Conservation (phyloP, 2,329 filamentous ascomycete genomes). For the Rhynchosporium agropyri region DNA sequence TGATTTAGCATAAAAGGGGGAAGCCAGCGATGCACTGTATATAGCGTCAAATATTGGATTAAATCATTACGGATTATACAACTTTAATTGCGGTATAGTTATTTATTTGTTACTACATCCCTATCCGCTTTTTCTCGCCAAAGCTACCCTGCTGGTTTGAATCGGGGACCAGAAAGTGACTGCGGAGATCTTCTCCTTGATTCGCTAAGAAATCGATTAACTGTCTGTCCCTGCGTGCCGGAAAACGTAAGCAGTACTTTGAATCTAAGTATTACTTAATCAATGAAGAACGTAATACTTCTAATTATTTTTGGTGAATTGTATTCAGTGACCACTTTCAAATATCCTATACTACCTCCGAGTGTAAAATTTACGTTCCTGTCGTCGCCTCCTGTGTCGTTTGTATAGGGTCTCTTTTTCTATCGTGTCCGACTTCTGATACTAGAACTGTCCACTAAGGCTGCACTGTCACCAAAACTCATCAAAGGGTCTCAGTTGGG, state of each 20-base stretch:
- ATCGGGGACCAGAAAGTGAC: no score
- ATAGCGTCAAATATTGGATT: no score
- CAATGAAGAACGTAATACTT: not conserved
- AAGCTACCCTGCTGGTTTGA: no score
- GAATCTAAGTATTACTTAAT: constrained; percentile 4
- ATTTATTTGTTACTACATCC: no score
- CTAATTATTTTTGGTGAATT: constrained; percentile 10
- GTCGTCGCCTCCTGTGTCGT: constrained; percentile 17
- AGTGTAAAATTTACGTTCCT: constrained; percentile 14
- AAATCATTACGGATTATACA: no score
- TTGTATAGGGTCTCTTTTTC: constrained; percentile 21
- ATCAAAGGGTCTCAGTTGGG: constrained; percentile 6
- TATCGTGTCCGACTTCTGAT: constrained; percentile 6
- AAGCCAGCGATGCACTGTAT: no score
- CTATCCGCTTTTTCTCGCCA: no score
- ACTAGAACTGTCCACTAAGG: not conserved
- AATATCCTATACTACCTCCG: not conserved
- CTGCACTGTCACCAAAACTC: constrained; percentile 1
- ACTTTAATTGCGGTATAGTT: no score
- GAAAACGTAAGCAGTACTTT: constrained; percentile 5
- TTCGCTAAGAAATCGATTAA: no score
- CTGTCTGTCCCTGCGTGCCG: constrained; percentile 10
- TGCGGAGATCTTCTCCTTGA: no score
- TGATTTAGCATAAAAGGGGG: no score
- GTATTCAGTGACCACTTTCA: constrained; percentile 3